Conservation (phyloP, 148 eudicot genomes). For the Dianthus caryophyllus region DNA sequence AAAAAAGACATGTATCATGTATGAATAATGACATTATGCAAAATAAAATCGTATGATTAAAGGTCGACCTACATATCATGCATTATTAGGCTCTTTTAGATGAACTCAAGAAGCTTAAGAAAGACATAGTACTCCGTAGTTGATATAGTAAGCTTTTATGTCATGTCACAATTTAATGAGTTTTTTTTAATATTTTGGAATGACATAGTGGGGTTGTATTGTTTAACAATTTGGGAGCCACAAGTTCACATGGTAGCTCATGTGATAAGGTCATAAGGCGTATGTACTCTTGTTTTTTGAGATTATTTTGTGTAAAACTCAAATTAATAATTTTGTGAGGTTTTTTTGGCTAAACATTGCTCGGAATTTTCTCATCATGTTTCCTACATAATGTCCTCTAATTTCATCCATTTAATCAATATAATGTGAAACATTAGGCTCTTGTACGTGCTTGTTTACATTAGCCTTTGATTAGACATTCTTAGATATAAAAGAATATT, state of each 20-base stretch:
- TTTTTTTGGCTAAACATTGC: background rate
- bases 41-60: background rate
- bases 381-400: background rate
- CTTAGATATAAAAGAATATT: no score
- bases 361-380: background rate
- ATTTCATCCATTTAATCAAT: background rate
- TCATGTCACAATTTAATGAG: background rate
- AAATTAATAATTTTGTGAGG: background rate
- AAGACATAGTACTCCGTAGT: no score
- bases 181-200: background rate
- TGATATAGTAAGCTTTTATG: background rate
- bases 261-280: no score
- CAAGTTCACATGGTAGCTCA: background rate
- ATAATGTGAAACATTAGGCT: background rate
- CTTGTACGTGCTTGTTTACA: background rate
- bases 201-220: background rate
- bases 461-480: no score
- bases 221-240: background rate
- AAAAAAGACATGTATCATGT: background rate
- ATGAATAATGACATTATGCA: background rate
- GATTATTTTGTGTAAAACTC: background rate
- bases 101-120: background rate
- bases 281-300: background rate
- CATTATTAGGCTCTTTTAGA: background rate
- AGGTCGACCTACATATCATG: constrained; percentile 8